phyloP scores from a whole-genome alignment of 441 rosid species.

The Gossypium lobatum region DNA sequence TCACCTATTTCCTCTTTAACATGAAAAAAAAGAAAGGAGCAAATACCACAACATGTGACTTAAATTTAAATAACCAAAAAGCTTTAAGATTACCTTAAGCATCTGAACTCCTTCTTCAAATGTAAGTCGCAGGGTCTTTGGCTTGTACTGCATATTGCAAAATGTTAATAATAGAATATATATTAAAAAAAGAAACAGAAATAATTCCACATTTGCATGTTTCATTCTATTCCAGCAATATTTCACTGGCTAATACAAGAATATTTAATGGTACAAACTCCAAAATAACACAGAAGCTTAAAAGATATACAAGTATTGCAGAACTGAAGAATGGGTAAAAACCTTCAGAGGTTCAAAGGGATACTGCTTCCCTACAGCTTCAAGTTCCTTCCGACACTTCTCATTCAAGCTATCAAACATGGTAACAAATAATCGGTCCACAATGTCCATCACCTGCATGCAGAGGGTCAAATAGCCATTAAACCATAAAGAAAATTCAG shows the following conservation, averaged over 20 bases:
- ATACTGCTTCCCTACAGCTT: constrained; percentile 66
- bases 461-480: constrained; percentile 14
- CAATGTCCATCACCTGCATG: constrained; percentile 76
- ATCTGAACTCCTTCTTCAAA: constrained; percentile 87
- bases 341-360: constrained; percentile 90
- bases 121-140: constrained; percentile 54
- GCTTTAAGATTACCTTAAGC: constrained; percentile 55
- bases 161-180: constrained; percentile 19
- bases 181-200: constrained; percentile 8
- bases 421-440: constrained; percentile 58
- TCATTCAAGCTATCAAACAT: constrained; percentile 69
- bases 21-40: background rate
- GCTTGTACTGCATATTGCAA: constrained; percentile 53
- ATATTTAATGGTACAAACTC: background rate
- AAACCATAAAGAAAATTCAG: constrained; percentile 2
- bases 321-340: background rate
- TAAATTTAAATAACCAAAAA: background rate
- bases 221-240: background rate
- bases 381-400: constrained; percentile 62
- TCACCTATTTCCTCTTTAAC: background rate
- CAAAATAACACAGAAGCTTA: background rate
- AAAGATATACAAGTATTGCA: constrained; percentile 7
- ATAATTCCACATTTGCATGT: background rate
- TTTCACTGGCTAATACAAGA: background rate
- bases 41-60: background rate